Evolutionary conservation across 148 eudicot species (phyloP).

Genomic region (Polygonum aviculare): DNA sequence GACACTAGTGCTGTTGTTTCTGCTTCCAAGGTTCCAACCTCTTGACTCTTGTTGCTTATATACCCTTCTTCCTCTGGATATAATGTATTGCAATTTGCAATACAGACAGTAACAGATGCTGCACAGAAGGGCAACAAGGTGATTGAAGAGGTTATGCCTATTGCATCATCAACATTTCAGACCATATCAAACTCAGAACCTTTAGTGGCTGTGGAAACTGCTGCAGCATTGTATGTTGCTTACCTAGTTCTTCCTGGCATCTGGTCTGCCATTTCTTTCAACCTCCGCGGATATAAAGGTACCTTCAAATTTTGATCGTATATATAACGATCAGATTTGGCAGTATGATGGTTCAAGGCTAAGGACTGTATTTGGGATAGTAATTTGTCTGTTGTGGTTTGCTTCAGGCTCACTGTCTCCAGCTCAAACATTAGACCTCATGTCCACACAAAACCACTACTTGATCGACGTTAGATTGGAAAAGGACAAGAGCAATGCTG

Average conservation of each 20-base stretch:
- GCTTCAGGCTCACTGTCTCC: constrained; percentile 66
- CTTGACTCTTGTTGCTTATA: background rate
- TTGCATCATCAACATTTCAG: constrained; percentile 73
- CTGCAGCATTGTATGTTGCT: constrained; percentile 61
- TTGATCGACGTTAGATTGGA: constrained; percentile 87
- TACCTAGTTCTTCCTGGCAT: constrained; percentile 74
- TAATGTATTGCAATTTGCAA: no score
- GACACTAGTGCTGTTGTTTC: constrained; percentile 50
- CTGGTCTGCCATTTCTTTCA: constrained; percentile 59
- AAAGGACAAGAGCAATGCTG: constrained; percentile 86
- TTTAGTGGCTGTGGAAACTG: constrained; percentile 38
- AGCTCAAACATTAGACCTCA: constrained; percentile 78
- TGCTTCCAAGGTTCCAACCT: constrained; percentile 67
- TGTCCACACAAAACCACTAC: constrained; percentile 54
- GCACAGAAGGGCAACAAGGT: constrained; percentile 71
- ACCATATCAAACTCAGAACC: constrained; percentile 75
- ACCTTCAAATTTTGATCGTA: background rate
- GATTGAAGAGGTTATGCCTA: constrained; percentile 61
- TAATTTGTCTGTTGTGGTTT: background rate
- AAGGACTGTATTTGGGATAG: background rate
- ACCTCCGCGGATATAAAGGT: constrained; percentile 91
- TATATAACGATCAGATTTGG: no score
- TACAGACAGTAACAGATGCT: constrained; percentile 74
- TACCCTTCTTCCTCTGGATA: background rate
- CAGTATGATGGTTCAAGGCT: no score